Percentiles rank a stretch among this genome's conserved stretches.
Conservation (phyloP, 768 basidiomycete genomes). For the Mycena rosella region DNA sequence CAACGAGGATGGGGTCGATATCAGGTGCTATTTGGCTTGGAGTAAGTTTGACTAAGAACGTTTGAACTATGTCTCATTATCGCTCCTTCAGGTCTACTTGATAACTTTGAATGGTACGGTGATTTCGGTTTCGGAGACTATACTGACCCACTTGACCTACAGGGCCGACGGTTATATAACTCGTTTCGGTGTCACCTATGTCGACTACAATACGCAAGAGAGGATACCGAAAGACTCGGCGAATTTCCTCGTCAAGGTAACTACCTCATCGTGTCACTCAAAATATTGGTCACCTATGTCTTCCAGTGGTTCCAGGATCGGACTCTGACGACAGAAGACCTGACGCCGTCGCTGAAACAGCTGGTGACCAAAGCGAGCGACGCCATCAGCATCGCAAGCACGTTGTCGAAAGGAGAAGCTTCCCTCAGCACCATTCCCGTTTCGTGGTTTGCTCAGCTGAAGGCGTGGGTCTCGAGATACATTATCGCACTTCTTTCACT, state of each 20-base stretch:
- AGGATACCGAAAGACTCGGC: constrained; percentile 75
- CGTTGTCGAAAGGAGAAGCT: constrained; percentile 32
- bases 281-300: background rate
- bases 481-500: constrained; percentile 41
- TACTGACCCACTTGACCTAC: constrained; percentile 26
- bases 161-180: constrained; percentile 78
- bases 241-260: constrained; percentile 67
- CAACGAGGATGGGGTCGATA: constrained; percentile 71
- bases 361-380: constrained; percentile 31
- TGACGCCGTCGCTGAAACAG: constrained; percentile 18
- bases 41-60: constrained; percentile 53
- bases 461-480: constrained; percentile 42
- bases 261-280: background rate
- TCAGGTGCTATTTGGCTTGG: constrained; percentile 77
- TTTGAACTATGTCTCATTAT: constrained; percentile 15
- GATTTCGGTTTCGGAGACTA: background rate
- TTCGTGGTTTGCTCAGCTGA: constrained; percentile 34
- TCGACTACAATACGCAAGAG: constrained; percentile 77
- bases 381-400: constrained; percentile 42
- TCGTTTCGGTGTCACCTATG: constrained; percentile 79
- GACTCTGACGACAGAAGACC: constrained; percentile 24
- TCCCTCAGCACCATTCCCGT: constrained; percentile 31
- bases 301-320: constrained; percentile 58
- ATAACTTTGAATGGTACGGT: constrained; percentile 76
- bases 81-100: constrained; percentile 63